Percentiles rank a stretch among this genome's conserved stretches.
These are phyloP conservation scores for Eucalyptus dawsonii DNA, from an alignment of 345 rosid genomes.

Conservation along the genomic window DNA sequence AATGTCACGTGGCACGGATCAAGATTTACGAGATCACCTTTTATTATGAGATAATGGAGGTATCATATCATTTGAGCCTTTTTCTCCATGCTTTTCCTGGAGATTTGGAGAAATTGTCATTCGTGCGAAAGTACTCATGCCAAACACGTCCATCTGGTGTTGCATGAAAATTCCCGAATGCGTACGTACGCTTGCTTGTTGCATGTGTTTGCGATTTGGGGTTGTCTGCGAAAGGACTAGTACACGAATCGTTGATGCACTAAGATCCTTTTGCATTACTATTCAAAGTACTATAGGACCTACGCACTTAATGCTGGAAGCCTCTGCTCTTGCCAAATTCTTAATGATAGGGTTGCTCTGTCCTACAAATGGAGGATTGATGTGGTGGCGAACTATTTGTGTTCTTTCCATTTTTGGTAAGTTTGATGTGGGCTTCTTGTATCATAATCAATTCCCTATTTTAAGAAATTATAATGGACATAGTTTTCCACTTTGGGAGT, in stretches of 20 bases:
- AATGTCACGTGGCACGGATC: accelerated
- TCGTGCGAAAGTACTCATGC: not conserved
- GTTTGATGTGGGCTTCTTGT: not conserved
- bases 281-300: not conserved
- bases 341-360: not conserved
- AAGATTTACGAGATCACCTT: no score
- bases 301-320: not conserved
- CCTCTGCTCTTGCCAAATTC: not conserved
- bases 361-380: no score
- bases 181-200: not conserved
- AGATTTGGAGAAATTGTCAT: not conserved
- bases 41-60: not conserved
- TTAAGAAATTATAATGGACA: no score
- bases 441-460: not conserved
- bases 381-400: not conserved
- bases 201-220: not conserved
- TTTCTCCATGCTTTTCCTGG: not conserved
- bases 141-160: not conserved
- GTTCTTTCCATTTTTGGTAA: not conserved
- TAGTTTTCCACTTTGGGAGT: not conserved
- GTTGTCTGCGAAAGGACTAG: not conserved
- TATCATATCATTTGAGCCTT: not conserved
- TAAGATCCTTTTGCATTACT: not conserved
- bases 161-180: not conserved
- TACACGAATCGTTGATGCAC: not conserved